phyloP scores from a whole-genome alignment of 345 rosid genomes.

The Camelina neglecta region DNA sequence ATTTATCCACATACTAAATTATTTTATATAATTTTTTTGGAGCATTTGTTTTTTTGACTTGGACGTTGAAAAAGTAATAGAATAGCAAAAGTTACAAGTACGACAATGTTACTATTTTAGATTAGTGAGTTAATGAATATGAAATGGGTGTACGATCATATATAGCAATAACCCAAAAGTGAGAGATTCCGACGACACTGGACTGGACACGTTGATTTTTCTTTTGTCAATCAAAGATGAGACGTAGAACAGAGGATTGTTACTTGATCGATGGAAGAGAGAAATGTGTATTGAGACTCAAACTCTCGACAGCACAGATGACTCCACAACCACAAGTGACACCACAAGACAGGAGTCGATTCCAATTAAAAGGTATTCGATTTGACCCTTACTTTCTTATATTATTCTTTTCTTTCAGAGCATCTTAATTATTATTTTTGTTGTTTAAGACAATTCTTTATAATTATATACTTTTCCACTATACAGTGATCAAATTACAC shows the following conservation, averaged over 20 bases:
- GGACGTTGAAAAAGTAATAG: background rate
- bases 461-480: background rate
- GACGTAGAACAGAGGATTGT: background rate
- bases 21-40: background rate
- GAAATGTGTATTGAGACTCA: constrained; percentile 2
- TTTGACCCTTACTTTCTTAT: constrained; percentile 37
- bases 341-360: constrained; percentile 9
- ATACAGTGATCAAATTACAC: constrained; percentile 4
- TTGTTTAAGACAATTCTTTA: background rate
- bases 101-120: background rate
- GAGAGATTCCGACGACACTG: background rate
- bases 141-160: background rate
- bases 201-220: background rate
- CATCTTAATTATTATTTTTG: background rate
- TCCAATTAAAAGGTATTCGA: constrained; percentile 41
- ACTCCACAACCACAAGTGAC: too few species aligned
- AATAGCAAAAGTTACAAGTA: background rate
- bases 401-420: background rate
- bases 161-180: background rate
- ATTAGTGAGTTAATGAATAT: background rate
- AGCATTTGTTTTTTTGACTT: background rate
- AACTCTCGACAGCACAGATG: constrained; percentile 8
- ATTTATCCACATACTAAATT: background rate
- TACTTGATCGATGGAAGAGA: background rate
- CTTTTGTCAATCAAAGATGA: background rate